Evolutionary conservation across 139 green algal species (phyloP), one percentile per base, ranked within the genome.

Genomic region (Zygnema circumcarinatum): DNA sequence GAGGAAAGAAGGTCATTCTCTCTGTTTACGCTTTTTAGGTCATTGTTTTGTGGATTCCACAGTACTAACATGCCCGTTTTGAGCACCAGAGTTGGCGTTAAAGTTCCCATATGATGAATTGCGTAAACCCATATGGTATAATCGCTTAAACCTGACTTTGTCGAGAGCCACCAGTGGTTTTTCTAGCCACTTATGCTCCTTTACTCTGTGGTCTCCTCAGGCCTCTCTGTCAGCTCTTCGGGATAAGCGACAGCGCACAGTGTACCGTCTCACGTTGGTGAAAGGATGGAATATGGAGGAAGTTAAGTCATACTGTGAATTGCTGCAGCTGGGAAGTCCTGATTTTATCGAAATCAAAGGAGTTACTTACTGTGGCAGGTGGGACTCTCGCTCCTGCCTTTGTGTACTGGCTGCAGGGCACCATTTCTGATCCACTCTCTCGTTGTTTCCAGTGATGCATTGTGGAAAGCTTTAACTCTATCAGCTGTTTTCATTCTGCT

Each of bases 301-400:
- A 76, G 86, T 95, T 54, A 56, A 54, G 38, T 74, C 90, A 62
- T 97, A 97, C 78, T 93, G 92, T 0, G 62, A 82, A 11, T 84
- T 95, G 62, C 22, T 95, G 56, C 74, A 94, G 29, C 90, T 95
- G 39, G 95, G 94, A 0, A 53, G 90, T 20, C 95, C 95, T 11
- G 95, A 97, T 89, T 96, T 97, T 87, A 95, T 97, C 20, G 95
- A 97, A 83, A 95, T 97, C 80, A 96, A 94, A 86, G 95, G 95
- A 22, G 94, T 96, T 36, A 97, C 95, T 20, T 97, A 95, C 90
- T 97, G 95, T 75, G 95, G 95, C 73, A 84, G 38, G 87, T 90
- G 38, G 0, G 79, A 1, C 29, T 40, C 35, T 47, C 31, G 3
- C 29, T 53, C 38, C 16, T 11, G 3, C 38, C 16, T 11, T 41